A percentile compares a stretch with the other conserved stretches of the same genome.
Conservation (phyloP, 208 protist genomes). For the Trypanosoma vivax region DNA sequence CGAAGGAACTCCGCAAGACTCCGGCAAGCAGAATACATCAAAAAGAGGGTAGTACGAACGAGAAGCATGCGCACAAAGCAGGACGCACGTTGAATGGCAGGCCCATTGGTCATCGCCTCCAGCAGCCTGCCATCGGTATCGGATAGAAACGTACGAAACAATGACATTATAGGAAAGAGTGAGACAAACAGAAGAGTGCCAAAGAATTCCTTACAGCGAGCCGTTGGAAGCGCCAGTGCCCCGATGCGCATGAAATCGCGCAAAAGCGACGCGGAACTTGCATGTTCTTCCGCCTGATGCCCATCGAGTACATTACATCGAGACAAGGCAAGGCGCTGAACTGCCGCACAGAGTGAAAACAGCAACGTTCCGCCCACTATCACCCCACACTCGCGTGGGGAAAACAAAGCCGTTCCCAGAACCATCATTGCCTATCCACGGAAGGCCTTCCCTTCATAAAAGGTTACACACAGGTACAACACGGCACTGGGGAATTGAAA, state of each 20-base stretch:
- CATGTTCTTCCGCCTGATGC: conserved; percentile 56
- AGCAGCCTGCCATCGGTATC: conserved; percentile 64
- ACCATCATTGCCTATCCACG: too few species aligned
- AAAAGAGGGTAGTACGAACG: conserved; percentile 31
- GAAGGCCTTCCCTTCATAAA: too few species aligned
- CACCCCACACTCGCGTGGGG: conserved; percentile 2
- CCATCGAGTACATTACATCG: conserved; percentile 30
- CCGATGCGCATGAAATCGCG: conserved; percentile 55
- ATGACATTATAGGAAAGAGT: conserved; percentile 72
- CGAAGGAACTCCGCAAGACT: conserved; percentile 72
- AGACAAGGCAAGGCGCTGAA: conserved; percentile 46
- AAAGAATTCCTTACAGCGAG: conserved; percentile 53
- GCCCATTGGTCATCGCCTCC: conserved; percentile 55
- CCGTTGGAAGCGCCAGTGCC: conserved; percentile 61
- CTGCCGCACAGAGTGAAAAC: conserved; percentile 7
- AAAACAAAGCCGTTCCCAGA: not conserved
- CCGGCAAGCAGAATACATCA: conserved; percentile 38
- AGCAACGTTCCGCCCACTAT: not conserved
- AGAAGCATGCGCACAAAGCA: conserved; percentile 49
- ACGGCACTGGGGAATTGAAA: too few species aligned
- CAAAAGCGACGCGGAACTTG: conserved; percentile 45
- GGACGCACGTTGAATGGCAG: conserved; percentile 25
- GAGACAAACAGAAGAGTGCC: conserved; percentile 69
- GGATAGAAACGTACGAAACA: conserved; percentile 59
- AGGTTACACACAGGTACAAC: too few species aligned